Evolutionary conservation across 257 asterid genomes (phyloP), one percentile per base, ranked within the genome.

Genomic region (Rubia yunnanensis): DNA sequence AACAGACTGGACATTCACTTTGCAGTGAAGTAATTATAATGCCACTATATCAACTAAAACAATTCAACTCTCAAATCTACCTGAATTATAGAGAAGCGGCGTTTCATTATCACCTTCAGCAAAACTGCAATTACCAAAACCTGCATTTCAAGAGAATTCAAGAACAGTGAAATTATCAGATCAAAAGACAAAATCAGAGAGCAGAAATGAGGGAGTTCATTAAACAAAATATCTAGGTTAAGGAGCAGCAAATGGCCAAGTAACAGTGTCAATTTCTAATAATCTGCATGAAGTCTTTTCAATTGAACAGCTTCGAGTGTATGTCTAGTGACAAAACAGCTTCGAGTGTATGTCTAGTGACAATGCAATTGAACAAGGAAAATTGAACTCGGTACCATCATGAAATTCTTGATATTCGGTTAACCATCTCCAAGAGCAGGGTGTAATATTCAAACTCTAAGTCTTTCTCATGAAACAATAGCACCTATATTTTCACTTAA

Each of bases 71-170:
- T 30, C 52, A 22, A 67, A 87, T 85, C 60, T 63, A 94, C 98
- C 99, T 94, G 99, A 81, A 94, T 88, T 60, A 85, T 44, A 74
- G 99, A 94, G 78, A 94, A 94, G 31, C 85, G 84, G 20, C 99
- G 95, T 77, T 74, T 91, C 99, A 94, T 94, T 68, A 94, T 70
- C 7, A 94, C 6, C 87, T 81, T 94, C 66, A 94, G 83, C 74
- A 94, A 87, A 63, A 94, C 79, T 71, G 99, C 99, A 68, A 94
- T 94, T 41, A 94, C 98, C 80, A 94, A 84, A 82, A 94, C 99
- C 99, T 94, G 86, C 72, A 73, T 34, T 68, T 32, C 22, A 71
- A 54, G 48, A 64, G 65, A 44, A 27, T n/a, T 24, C 69, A 58
- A 48, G 48, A 26, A 65, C 10, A 4, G 10, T 44, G 32, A 1